phyloP scores from a whole-genome alignment of 352 stramenopile species.

The Globisporangium barbulae region DNA sequence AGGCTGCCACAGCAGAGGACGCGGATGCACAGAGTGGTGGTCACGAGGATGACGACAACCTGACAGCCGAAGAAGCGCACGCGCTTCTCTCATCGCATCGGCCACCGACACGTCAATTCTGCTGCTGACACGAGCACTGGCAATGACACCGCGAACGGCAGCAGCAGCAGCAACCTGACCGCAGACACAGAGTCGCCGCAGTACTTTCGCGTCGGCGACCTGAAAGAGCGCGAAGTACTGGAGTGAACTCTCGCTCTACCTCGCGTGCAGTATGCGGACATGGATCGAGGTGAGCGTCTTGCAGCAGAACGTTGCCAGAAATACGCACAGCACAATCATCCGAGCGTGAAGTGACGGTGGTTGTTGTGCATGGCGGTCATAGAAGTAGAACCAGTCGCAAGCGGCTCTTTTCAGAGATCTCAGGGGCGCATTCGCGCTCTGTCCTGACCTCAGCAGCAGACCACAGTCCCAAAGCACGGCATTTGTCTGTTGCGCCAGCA shows the following conservation, averaged over 20 bases:
- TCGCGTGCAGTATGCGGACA: not conserved
- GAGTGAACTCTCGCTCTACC: not conserved
- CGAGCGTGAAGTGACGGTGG: not conserved
- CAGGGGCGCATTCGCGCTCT: not conserved
- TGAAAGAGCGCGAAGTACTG: constrained; percentile 5
- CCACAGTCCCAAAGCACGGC: too few relatives aligned
- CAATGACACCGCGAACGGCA: too few relatives aligned
- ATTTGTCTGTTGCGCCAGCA: too few relatives aligned
- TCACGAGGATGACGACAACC: not conserved
- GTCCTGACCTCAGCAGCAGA: too few relatives aligned
- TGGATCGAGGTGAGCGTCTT: not conserved
- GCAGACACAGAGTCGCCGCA: too few relatives aligned
- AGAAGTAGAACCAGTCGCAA: not conserved
- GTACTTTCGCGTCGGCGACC: not conserved
- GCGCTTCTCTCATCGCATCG: too few relatives aligned
- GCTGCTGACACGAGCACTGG: too few relatives aligned
- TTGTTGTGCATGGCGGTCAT: not conserved
- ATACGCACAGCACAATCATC: not conserved
- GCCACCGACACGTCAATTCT: too few relatives aligned
- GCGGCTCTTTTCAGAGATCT: not conserved
- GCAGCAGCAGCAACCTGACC: too few relatives aligned
- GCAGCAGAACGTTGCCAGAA: not conserved
- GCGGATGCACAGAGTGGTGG: too few relatives aligned
- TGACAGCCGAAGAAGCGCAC: not conserved
- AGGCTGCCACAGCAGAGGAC: too few relatives aligned